Percentiles rank a stretch among this genome's conserved stretches.
Conservation (phyloP, 371 early-diverging fungal species). For the Capillidium heterosporum region DNA sequence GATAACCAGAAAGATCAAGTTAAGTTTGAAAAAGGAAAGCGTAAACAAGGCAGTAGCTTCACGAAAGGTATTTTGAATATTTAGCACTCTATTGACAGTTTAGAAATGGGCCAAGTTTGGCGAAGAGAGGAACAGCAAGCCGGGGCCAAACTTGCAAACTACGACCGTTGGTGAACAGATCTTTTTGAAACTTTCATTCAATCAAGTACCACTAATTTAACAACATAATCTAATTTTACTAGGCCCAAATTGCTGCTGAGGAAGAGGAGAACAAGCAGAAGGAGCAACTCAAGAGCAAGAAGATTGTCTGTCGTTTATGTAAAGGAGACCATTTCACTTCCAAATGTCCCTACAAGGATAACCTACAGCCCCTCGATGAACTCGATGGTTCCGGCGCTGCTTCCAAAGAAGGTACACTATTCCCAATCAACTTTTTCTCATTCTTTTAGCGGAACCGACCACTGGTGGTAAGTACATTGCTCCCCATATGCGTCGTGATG, state of each 20-base stretch:
- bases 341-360: slow-evolving; percentile 95
- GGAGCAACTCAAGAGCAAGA: slow-evolving; percentile 34
- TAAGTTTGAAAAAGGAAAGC: slow-evolving; percentile 53
- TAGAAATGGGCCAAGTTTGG: slow-evolving; percentile 61
- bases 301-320: slow-evolving; percentile 90
- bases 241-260: background rate
- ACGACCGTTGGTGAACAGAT: slow-evolving; percentile 82
- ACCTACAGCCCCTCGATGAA: slow-evolving; percentile 52
- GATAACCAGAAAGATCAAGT: slow-evolving; percentile 65
- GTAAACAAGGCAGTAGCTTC: slow-evolving; percentile 82
- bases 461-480: slow-evolving; percentile 59
- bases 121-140: slow-evolving; percentile 41
- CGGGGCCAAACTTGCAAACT: slow-evolving; percentile 76
- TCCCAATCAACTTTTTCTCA: slow-evolving; percentile 10
- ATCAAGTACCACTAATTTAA: slow-evolving; percentile 12
- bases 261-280: slow-evolving; percentile 12
- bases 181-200: slow-evolving; percentile 61
- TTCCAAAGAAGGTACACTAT: slow-evolving; percentile 9
- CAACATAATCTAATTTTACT: background rate
- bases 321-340: slow-evolving; percentile 91
- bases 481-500: slow-evolving; percentile 52
- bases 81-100: background rate
- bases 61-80: slow-evolving; percentile 34
- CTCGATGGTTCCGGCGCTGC: slow-evolving; percentile 9
- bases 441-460: slow-evolving; percentile 7